A percentile compares a stretch with the other conserved stretches of the same genome.
Conservation (phyloP, 1,139 yeast genomes). For the Candida sanyaensis region DNA sequence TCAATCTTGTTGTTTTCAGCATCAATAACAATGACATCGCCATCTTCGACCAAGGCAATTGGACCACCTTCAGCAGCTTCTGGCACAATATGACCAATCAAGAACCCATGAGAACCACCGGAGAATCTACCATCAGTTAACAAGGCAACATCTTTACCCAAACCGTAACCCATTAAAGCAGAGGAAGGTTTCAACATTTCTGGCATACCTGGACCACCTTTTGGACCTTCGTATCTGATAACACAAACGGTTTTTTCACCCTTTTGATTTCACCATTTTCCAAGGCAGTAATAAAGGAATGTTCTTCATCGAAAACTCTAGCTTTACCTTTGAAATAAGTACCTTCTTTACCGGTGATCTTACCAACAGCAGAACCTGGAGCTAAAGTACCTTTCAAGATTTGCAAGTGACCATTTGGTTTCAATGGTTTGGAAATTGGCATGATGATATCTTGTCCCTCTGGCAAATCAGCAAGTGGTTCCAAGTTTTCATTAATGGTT, state of each 20-base stretch:
- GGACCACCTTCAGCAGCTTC: slow-evolving; percentile 99
- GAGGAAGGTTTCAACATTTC: slow-evolving; percentile 98
- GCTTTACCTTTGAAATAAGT: slow-evolving; percentile 93
- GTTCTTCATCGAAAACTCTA: slow-evolving; percentile 86
- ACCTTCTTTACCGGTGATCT: slow-evolving; percentile 98
- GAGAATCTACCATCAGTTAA: slow-evolving; percentile 97
- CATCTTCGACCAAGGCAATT: slow-evolving; percentile 89
- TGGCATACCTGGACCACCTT: slow-evolving; percentile 99
- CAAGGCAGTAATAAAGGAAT: slow-evolving; percentile 76
- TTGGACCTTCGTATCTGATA: slow-evolving; percentile 97
- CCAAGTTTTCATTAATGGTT: slow-evolving; percentile 82
- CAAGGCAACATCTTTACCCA: slow-evolving; percentile 95
- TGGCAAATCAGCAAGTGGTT: slow-evolving; percentile 63
- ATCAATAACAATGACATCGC: slow-evolving; percentile 89
- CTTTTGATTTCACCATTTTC: slow-evolving; percentile 93
- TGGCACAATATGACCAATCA: slow-evolving; percentile 97
- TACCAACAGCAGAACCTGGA: slow-evolving; percentile 97
- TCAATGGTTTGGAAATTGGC: slow-evolving; percentile 78
- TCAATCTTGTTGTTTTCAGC: slow-evolving; percentile 90
- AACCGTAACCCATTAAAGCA: slow-evolving; percentile 97
- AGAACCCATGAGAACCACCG: slow-evolving; percentile 98
- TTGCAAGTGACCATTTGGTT: slow-evolving; percentile 90
- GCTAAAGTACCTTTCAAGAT: slow-evolving; percentile 91
- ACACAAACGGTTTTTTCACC: slow-evolving; percentile 97
- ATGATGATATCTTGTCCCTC: slow-evolving; percentile 79